Percentiles rank a stretch among this genome's conserved stretches.
Conservation (phyloP, 176 grass and related monocot species). For the Thinopyrum elongatum region DNA sequence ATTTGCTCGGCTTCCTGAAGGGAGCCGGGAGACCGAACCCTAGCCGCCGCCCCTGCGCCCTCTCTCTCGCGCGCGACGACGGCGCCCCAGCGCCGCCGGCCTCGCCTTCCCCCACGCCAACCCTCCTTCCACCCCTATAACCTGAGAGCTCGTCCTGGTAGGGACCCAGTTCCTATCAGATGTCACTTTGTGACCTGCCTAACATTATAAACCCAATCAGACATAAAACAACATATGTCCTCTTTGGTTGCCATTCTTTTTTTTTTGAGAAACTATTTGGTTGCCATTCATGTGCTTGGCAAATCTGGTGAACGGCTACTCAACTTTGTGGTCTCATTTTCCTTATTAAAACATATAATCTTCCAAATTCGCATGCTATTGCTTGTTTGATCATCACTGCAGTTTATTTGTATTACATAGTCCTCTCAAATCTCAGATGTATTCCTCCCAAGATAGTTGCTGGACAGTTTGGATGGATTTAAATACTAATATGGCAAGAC, state of each 20-base stretch:
- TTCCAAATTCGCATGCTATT: neutral
- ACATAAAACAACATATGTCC: neutral
- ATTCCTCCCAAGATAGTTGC: neutral
- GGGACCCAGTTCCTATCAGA: no score
- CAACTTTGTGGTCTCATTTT: conserved; percentile 20
- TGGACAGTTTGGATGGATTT: neutral
- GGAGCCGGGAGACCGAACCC: no score
- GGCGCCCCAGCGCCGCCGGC: no score
- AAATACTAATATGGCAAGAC: neutral
- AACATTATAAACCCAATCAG: conserved; percentile 36
- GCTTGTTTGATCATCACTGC: neutral
- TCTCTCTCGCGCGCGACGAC: no score
- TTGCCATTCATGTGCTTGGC: neutral
- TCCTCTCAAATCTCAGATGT: neutral
- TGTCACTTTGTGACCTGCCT: conserved; percentile 29
- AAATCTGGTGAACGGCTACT: conserved; percentile 3
- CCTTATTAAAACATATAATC: neutral
- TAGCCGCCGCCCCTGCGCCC: no score
- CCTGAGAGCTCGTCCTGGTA: no score
- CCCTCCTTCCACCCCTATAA: no score
- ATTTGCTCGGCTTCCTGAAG: no score
- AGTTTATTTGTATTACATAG: neutral
- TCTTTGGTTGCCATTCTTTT: neutral
- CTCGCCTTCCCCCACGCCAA: no score
- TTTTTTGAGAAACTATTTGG: no score